These are phyloP conservation scores for Tuctoria greenei DNA, from an alignment of 176 grass and related monocot species.

Conservation along the genomic window DNA sequence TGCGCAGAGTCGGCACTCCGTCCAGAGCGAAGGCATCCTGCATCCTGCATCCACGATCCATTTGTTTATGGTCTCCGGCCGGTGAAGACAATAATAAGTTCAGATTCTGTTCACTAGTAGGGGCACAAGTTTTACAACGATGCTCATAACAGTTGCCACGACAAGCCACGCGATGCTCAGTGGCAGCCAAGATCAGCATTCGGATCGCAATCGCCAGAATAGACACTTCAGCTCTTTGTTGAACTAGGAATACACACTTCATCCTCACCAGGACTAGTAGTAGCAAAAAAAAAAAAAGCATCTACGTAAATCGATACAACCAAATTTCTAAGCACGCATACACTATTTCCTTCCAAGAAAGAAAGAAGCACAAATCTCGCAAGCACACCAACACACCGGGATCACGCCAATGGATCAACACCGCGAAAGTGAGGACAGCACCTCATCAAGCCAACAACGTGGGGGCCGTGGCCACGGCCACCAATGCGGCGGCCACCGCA, in stretches of 20 bases:
- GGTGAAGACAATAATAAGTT: not conserved
- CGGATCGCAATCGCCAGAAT: not conserved
- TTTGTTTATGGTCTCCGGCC: slow-evolving; percentile 8
- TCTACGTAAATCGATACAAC: slow-evolving; percentile 5
- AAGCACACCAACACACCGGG: slow-evolving; percentile 17
- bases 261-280: not conserved
- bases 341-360: slow-evolving; percentile 35
- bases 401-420: slow-evolving; percentile 27
- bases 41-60: not conserved
- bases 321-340: slow-evolving; percentile 16
- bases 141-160: too few species aligned
- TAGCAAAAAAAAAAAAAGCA: slow-evolving; percentile 2
- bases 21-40: slow-evolving; percentile 33
- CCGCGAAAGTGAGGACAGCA: not conserved
- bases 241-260: not conserved
- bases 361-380: slow-evolving; percentile 28
- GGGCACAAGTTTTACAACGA: too few species aligned
- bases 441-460: slow-evolving; percentile 20
- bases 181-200: not conserved
- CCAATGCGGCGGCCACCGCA: not conserved
- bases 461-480: slow-evolving; percentile 14
- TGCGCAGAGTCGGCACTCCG: slow-evolving; percentile 24
- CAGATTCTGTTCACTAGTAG: not conserved
- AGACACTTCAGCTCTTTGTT: not conserved
- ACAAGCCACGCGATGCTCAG: not conserved